phyloP scores from a whole-genome alignment of 2,329 filamentous ascomycete genomes.

The Neoascochyta sp. region DNA sequence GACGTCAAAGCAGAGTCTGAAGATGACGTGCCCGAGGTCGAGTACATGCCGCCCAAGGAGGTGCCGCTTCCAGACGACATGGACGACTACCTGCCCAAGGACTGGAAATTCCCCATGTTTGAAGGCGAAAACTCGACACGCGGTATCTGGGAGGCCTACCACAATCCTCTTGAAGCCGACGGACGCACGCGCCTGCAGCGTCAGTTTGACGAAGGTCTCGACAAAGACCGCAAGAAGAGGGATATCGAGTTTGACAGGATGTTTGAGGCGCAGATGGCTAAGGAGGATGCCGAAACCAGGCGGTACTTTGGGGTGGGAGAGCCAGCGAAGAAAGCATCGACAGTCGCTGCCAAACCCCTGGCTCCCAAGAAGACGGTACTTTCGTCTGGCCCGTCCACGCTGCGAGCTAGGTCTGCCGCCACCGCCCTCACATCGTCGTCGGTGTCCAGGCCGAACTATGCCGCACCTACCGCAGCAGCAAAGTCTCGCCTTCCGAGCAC shows the following conservation, averaged over 20 bases:
- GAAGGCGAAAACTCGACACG: conserved; percentile 52
- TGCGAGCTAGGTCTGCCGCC: conserved; percentile 52
- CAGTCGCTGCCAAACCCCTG: conserved; percentile 4
- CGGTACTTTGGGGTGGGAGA: conserved; percentile 27
- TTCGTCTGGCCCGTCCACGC: conserved; percentile 45
- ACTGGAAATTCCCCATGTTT: conserved; percentile 52
- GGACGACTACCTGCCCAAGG: conserved; percentile 58
- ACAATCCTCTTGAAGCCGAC: conserved; percentile 60
- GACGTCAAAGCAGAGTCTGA: conserved; percentile 52
- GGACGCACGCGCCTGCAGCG: conserved; percentile 62
- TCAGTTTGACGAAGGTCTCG: conserved; percentile 49
- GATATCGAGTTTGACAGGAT: conserved; percentile 66
- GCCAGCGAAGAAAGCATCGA: conserved; percentile 26
- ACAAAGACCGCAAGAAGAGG: conserved; percentile 48
- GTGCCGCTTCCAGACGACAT: conserved; percentile 62
- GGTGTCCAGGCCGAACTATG: conserved; percentile 35
- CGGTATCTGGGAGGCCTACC: conserved; percentile 51
- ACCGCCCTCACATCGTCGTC: conserved; percentile 37
- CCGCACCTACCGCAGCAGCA: conserved; percentile 38
- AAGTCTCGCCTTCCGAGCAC: conserved; percentile 39
- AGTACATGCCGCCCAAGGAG: conserved; percentile 80
- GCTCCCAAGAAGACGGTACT: conserved; percentile 13
- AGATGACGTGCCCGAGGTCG: conserved; percentile 68
- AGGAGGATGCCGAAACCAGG: conserved; percentile 48
- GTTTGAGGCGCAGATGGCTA: conserved; percentile 57